These are phyloP conservation scores for Ceraceosorus bombacis DNA, from an alignment of 1,284 basidiomycete genomes.

Conservation along the genomic window DNA sequence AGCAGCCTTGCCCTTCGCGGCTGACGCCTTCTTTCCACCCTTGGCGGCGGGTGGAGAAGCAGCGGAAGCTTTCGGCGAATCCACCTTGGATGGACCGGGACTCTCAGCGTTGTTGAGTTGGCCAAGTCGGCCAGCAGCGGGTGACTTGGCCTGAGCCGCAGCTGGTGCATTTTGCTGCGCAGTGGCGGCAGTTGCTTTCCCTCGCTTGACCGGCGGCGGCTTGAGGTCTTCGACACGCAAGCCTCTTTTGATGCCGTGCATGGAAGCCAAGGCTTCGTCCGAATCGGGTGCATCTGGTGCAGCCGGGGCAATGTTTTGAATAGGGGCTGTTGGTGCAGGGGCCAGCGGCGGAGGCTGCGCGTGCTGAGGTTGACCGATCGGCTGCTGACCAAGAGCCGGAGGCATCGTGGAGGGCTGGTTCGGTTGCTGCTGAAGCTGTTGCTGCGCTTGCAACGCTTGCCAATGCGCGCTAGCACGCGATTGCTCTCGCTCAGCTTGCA, in stretches of 20 bases:
- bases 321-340: not conserved
- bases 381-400: not conserved
- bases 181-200: constrained; percentile 16
- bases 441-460: constrained; percentile 5
- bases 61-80: constrained; percentile 26
- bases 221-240: constrained; percentile 43
- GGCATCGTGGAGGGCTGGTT: not conserved
- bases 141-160: constrained; percentile 5
- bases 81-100: constrained; percentile 16
- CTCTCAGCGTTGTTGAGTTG: constrained; percentile 11
- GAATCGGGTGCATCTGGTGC: not conserved
- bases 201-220: constrained; percentile 38
- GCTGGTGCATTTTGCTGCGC: constrained; percentile 8
- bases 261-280: constrained; percentile 20
- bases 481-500: constrained; percentile 4
- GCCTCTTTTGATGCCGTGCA: constrained; percentile 38
- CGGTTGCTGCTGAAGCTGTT: constrained; percentile 8
- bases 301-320: not conserved
- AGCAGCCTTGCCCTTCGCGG: constrained; percentile 23
- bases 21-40: constrained; percentile 13
- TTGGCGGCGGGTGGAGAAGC: constrained; percentile 25
- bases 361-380: not conserved
- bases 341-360: not conserved
- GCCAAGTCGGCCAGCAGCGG: not conserved
- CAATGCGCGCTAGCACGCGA: not conserved